Evolutionary conservation across 805 yeast genomes (phyloP).

Genomic region (Pachysolen tannophilus): DNA sequence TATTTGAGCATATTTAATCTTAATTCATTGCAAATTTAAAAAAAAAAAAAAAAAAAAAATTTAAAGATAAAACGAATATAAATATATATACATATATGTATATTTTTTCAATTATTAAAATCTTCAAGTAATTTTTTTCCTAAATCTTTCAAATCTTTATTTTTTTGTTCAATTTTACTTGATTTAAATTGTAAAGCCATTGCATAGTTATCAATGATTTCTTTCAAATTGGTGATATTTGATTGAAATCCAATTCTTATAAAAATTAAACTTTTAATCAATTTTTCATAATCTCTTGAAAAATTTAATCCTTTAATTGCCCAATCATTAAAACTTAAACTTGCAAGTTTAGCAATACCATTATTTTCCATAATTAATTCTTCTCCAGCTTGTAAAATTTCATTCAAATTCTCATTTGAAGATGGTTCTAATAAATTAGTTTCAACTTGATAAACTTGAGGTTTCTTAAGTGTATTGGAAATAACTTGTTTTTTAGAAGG

Average conservation of each 20-base stretch:
- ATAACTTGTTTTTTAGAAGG: background rate
- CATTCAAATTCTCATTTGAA: constrained; percentile 1
- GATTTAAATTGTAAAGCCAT: constrained; percentile 24
- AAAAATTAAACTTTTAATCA: constrained; percentile 27
- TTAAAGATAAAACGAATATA: constrained; percentile 1
- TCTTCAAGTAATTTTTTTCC: constrained; percentile 31
- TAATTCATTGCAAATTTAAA: background rate
- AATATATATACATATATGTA: constrained; percentile 3
- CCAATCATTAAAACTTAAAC: constrained; percentile 27
- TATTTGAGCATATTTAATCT: background rate
- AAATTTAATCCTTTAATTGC: constrained; percentile 25
- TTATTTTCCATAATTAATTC: background rate
- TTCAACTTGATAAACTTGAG: constrained; percentile 1
- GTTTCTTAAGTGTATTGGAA: background rate
- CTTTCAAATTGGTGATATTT: constrained; percentile 24
- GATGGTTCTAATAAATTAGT: too few species aligned
- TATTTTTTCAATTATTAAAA: constrained; percentile 10
- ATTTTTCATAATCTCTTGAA: constrained; percentile 22
- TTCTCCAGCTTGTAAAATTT: constrained; percentile 1
- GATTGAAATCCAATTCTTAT: constrained; percentile 15
- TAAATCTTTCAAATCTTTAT: constrained; percentile 28
- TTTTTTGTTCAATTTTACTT: constrained; percentile 23
- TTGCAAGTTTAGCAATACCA: constrained; percentile 14
- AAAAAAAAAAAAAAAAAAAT: background rate
- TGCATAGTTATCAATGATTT: constrained; percentile 28